phyloP scores from a whole-genome alignment of 192 early-diverging fungal species.

The Podila epigama region DNA sequence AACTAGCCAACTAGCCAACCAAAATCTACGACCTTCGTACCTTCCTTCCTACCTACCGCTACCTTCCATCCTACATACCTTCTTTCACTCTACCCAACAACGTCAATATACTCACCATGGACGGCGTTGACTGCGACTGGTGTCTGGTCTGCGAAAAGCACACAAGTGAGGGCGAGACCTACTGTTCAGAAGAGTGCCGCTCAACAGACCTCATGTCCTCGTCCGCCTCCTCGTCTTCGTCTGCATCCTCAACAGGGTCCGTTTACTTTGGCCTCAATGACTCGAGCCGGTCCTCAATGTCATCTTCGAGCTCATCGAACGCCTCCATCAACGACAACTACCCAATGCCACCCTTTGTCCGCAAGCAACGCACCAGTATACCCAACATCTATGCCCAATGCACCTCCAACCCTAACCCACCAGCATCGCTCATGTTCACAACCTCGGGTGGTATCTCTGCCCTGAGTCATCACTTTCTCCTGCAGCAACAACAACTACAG shows the following conservation, averaged over 20 bases:
- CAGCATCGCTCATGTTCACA: constrained; percentile 32
- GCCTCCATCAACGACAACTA: constrained; percentile 18
- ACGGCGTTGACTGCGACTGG: constrained; percentile 51
- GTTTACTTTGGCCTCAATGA: constrained; percentile 16
- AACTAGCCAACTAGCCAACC: background rate
- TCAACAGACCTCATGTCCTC: constrained; percentile 45
- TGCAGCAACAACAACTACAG: constrained; percentile 38
- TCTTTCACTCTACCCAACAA: background rate
- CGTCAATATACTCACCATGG: constrained; percentile 12
- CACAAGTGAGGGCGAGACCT: constrained; percentile 33
- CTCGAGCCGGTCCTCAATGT: background rate
- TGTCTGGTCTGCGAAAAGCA: constrained; percentile 39
- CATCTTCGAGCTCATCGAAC: constrained; percentile 1
- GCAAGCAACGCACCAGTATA: constrained; percentile 44
- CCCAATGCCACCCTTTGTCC: constrained; percentile 39
- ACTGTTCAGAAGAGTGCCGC: constrained; percentile 48
- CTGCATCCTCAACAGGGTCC: constrained; percentile 11
- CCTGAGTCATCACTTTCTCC: constrained; percentile 25
- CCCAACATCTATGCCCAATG: constrained; percentile 47
- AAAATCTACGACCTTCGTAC: background rate
- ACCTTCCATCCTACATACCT: background rate
- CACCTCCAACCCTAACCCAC: constrained; percentile 41
- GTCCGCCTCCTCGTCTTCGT: constrained; percentile 36
- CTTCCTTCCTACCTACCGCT: background rate
- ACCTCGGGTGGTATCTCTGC: constrained; percentile 11